A percentile compares a stretch with the other conserved stretches of the same genome.
Evolutionary conservation across 2,329 filamentous ascomycete genomes (phyloP).

Genomic region (Alternaria brassicae): DNA sequence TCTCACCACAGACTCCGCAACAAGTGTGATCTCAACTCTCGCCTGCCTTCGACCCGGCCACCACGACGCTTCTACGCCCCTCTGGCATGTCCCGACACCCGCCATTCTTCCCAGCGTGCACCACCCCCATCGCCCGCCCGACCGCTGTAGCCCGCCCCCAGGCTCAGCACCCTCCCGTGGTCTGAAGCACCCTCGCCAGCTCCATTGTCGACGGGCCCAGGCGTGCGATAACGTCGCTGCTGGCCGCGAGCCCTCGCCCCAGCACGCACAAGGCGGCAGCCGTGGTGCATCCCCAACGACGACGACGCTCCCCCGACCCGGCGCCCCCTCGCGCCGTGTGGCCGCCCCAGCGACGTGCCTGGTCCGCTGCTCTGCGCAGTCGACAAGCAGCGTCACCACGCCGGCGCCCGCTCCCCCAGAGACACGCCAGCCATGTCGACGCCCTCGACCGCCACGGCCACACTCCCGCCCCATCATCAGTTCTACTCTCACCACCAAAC

Average conservation of each 20-base stretch:
- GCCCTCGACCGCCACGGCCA: slow-evolving; percentile 54
- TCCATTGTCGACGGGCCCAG: slow-evolving; percentile 24
- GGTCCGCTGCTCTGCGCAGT: slow-evolving; percentile 26
- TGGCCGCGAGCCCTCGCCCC: slow-evolving; percentile 24
- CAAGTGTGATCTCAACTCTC: slow-evolving; percentile 28
- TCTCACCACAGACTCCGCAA: slow-evolving; percentile 28
- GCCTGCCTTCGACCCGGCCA: slow-evolving; percentile 21
- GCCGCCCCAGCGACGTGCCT: slow-evolving; percentile 21
- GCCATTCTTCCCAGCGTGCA: slow-evolving; percentile 30
- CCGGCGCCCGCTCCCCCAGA: slow-evolving; percentile 33
- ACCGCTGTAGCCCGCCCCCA: slow-evolving; percentile 7
- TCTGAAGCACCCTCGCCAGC: slow-evolving; percentile 37
- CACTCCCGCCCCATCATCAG: slow-evolving; percentile 51
- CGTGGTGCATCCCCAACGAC: slow-evolving; percentile 23
- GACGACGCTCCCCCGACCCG: slow-evolving; percentile 18
- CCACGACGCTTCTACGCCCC: slow-evolving; percentile 9
- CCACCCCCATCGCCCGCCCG: slow-evolving; percentile 7
- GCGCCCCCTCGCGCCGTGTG: slow-evolving; percentile 17
- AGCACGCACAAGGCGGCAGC: slow-evolving; percentile 10
- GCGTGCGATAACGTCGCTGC: slow-evolving; percentile 35
- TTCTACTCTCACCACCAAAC: slow-evolving; percentile 52
- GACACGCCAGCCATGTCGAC: slow-evolving; percentile 50
- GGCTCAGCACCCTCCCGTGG: slow-evolving; percentile 28
- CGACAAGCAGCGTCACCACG: slow-evolving; percentile 39
- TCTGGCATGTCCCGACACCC: slow-evolving; percentile 27